Base-by-base conservation (phyloP, 345 rosid species). In the Zanthoxylum bungeanum region DNA sequence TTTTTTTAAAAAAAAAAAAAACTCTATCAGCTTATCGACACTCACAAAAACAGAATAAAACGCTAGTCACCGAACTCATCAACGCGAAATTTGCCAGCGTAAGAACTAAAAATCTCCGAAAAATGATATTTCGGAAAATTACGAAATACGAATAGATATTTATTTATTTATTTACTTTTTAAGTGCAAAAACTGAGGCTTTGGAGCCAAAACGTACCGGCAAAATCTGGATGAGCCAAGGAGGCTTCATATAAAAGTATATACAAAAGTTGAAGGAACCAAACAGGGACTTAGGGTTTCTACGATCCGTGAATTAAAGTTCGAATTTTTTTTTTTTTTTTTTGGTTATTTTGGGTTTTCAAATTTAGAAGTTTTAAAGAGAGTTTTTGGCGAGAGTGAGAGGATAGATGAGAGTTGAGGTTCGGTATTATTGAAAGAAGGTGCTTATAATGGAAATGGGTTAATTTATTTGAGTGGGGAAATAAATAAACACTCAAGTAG, bases 171-270 rank as follows among this genome's bases (percentile, higher is more conserved):
- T 58, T 58, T 9, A 39, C 50, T 37, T 21, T 33, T 24, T 9
- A 40, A 27, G 40, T 9, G 50, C 53, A 63, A 21, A 71, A 75
- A 69, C 50, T 61, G 16, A 75, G 74, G 56, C n/a, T 74, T 77
- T 64, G 33, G 63, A 68, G 46, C 25, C 34, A 33, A 58, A 75
- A 21, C 70, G 42, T 73, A 83, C 92, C 89, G 77, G 77, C 57
- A 74, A 66, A 70, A 71, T 34, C 77, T 75, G 65, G 58, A 59
- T 46, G 9, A 71, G 73, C 86, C 88, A 82, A 37, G 89, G 96
- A 68, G 91, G 85, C 87, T 83, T 83, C 93, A 84, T 83, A 79
- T 73, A 77, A 81, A 71, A 77, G 75, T 64, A 73, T 78, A 76
- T 11, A 77, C 75, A 53, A 12, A 58, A 64, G 16, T 40, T 9